Percentiles rank a stretch among this genome's conserved stretches.
Conservation (phyloP, 2,329 filamentous ascomycete genomes). For the Gaeumannomyces sp. region DNA sequence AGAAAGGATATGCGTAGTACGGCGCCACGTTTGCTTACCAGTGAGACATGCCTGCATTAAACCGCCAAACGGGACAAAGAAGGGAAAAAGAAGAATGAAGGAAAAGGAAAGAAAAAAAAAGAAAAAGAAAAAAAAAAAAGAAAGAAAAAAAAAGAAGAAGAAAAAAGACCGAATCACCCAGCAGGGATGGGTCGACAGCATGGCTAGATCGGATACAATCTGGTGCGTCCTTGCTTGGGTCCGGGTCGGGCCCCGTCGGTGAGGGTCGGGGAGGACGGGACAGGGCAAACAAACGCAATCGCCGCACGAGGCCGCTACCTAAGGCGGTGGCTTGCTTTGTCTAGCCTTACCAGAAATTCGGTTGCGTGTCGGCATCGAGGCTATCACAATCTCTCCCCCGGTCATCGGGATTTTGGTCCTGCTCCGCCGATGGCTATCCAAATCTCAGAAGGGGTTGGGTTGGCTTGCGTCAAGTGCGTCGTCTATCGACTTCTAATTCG, state of each 20-base stretch:
- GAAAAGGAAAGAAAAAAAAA: too few relatives aligned
- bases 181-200: background rate
- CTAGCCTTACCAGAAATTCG: background rate
- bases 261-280: background rate
- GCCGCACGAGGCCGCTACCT: background rate
- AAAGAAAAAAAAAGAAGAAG: too few relatives aligned
- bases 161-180: too few relatives aligned
- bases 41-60: background rate
- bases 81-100: too few relatives aligned
- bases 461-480: background rate
- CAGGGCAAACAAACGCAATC: background rate
- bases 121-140: too few relatives aligned
- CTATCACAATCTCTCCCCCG: background rate
- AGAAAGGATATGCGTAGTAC: too few relatives aligned
- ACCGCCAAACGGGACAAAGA: background rate
- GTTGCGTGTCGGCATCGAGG: background rate
- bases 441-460: background rate
- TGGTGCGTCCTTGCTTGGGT: background rate
- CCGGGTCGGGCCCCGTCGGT: too few relatives aligned
- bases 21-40: background rate
- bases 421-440: background rate
- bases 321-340: background rate
- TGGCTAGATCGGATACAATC: background rate
- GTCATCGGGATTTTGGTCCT: background rate
- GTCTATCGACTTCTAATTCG: background rate